Base-by-base conservation (phyloP, 495 filamentous ascomycete genomes). In the Daldinia loculata region DNA sequence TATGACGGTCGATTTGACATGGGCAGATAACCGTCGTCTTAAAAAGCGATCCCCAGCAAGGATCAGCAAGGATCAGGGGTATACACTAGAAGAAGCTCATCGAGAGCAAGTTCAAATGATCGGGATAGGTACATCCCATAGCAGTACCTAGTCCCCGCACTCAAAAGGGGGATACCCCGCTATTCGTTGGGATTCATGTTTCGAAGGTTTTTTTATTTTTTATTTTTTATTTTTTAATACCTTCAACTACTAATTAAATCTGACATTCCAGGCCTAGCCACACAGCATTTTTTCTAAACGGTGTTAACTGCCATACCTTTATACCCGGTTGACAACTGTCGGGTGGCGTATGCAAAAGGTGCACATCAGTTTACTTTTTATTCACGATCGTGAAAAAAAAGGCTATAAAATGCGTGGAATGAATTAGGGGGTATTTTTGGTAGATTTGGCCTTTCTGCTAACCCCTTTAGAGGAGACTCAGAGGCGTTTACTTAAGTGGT, bases 41-140 rank as follows among this genome's bases (percentile, higher is more conserved):
- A 50, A 56, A 67, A 34, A 52, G 26, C 70, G 70, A 73, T 73
- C 70, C 65, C 48, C 53, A 56, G 65, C 66, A 73, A 65, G 66
- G 70, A 69, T 69, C 53, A 56, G 65, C 66, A 73, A 65, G 66
- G 70, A 69, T 69, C 70, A 73, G 70, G 70, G 70, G 70, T 69
- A 58, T 0, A 11, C 0, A 8, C 0, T 29, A 56, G 59, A 43
- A 56, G 43, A 50, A 55, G 65, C 22, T 48, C 52, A 63, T 67
- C 53, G 52, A 17, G 56, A 64, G 60, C 55, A 56, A 30, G 27
- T 56, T 56, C 3, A 14, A 43, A 62, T 27, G 50, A 71, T 61
- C 60, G 61, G 70, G 34, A 63, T 45, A 43, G 34, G 60, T 45
- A 43, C 34, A 17, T 32, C 27, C 50, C 50, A 53, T 30, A 26